Evolutionary conservation across 495 filamentous ascomycete genomes (phyloP).

Genomic region (Arthonia radiata): DNA sequence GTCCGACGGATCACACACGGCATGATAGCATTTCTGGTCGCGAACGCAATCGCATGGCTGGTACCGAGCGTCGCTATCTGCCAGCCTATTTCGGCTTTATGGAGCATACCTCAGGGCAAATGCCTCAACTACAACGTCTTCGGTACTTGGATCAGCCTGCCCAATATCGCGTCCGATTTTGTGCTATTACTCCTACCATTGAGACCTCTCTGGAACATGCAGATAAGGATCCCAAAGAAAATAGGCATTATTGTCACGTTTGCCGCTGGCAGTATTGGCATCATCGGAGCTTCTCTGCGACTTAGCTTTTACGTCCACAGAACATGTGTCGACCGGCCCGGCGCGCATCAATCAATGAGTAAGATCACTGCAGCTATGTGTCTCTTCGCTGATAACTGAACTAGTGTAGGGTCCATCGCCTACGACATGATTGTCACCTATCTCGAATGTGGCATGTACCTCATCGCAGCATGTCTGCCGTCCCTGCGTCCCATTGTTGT

Average conservation of each 20-base stretch:
- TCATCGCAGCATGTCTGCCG: slow-evolving; percentile 2
- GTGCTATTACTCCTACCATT: slow-evolving; percentile 1
- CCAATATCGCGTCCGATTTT: slow-evolving; percentile 1
- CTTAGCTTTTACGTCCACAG: slow-evolving; percentile 1
- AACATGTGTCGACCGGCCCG: neutral
- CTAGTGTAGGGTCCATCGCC: no score
- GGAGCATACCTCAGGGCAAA: neutral
- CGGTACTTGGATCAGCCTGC: slow-evolving; percentile 1
- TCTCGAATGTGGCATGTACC: slow-evolving; percentile 1
- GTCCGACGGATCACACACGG: no score
- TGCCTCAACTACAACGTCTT: slow-evolving; percentile 2
- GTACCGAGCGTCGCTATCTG: slow-evolving; percentile 1
- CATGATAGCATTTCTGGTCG: slow-evolving; percentile 1
- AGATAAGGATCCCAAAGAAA: neutral
- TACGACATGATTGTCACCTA: slow-evolving; percentile 1
- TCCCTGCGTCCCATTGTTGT: no score
- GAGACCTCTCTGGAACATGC: neutral
- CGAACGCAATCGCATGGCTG: neutral
- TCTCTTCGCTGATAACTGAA: no score
- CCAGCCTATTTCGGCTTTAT: slow-evolving; percentile 1
- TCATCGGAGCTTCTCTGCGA: slow-evolving; percentile 1
- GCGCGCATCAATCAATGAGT: no score
- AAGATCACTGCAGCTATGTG: no score
- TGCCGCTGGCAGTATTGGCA: neutral
- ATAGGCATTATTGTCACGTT: slow-evolving; percentile 1